Percentiles rank a stretch among this genome's conserved stretches.
Conservation (phyloP, 1,284 basidiomycete genomes). For the Tilletia walkeri region DNA sequence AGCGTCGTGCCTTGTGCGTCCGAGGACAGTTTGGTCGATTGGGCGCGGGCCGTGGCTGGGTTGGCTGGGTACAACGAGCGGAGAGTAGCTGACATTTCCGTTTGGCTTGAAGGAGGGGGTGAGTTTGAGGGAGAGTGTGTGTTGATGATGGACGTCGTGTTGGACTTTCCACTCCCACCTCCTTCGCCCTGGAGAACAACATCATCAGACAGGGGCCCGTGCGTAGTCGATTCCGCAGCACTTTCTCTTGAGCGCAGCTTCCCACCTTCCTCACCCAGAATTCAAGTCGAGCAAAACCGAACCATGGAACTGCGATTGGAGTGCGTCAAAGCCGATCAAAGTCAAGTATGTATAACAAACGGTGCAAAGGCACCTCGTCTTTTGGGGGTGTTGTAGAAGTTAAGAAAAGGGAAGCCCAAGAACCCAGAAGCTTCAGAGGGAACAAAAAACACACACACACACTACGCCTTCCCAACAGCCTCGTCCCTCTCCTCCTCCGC, state of each 20-base stretch:
- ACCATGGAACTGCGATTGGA: no score
- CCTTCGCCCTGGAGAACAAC: background rate
- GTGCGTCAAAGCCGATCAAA: background rate
- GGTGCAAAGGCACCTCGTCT: background rate
- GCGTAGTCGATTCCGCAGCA: background rate
- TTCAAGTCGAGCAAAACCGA: background rate
- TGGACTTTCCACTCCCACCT: background rate
- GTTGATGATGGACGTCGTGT: background rate
- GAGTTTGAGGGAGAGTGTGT: background rate
- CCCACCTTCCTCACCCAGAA: background rate
- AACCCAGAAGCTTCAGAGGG: background rate
- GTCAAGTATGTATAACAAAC: background rate
- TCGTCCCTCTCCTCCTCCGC: conserved; percentile 48
- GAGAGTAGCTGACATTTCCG: conserved; percentile 33
- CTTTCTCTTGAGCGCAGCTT: background rate
- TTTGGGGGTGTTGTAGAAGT: background rate
- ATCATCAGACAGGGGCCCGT: background rate
- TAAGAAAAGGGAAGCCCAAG: no score
- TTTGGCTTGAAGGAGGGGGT: background rate
- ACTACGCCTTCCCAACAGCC: background rate
- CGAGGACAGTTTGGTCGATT: conserved; percentile 73
- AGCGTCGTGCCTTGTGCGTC: conserved; percentile 76
- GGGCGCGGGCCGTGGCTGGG: conserved; percentile 61
- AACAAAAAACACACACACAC: background rate
- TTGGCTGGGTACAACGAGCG: conserved; percentile 35